phyloP scores from a whole-genome alignment of 805 yeast genomes.

The Wickerhamiella musiphila region DNA sequence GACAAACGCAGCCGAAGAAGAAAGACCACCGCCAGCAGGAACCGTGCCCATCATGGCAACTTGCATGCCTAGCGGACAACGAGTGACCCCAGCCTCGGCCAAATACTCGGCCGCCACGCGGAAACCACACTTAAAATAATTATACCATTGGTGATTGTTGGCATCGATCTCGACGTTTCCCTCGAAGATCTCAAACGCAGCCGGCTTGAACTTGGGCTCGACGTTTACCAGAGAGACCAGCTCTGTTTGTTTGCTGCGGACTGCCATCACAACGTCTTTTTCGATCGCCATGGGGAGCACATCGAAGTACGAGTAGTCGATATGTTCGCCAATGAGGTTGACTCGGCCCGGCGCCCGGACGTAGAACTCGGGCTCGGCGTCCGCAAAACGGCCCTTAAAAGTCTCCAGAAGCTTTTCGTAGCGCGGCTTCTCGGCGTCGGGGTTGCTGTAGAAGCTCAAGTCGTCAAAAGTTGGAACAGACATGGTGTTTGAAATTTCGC shows the following conservation, averaged over 20 bases:
- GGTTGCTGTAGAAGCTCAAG: too few relatives aligned
- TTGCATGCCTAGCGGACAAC: constrained; percentile 29
- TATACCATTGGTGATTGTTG: constrained; percentile 40
- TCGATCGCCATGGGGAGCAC: constrained; percentile 62
- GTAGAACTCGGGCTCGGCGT: constrained; percentile 30
- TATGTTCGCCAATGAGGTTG: constrained; percentile 58
- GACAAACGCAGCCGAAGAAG: constrained; percentile 57
- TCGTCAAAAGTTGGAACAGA: too few relatives aligned
- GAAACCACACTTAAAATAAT: constrained; percentile 49
- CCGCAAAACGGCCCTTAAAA: too few relatives aligned
- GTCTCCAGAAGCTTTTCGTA: too few relatives aligned
- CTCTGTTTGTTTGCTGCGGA: constrained; percentile 13
- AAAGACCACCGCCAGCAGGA: constrained; percentile 56
- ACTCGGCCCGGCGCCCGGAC: constrained; percentile 63
- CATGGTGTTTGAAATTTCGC: too few relatives aligned
- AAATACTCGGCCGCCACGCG: constrained; percentile 39
- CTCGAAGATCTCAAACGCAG: constrained; percentile 7
- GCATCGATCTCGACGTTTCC: constrained; percentile 30
- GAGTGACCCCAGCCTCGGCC: constrained; percentile 19
- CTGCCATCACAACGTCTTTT: constrained; percentile 39
- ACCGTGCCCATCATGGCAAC: constrained; percentile 44
- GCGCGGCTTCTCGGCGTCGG: too few relatives aligned
- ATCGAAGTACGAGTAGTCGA: constrained; percentile 49
- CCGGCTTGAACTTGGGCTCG: constrained; percentile 15
- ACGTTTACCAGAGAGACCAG: constrained; percentile 23